A percentile compares a stretch with the other conserved stretches of the same genome.
phyloP scores from a whole-genome alignment of 331 rosid species.

The Prunus yedoensis region DNA sequence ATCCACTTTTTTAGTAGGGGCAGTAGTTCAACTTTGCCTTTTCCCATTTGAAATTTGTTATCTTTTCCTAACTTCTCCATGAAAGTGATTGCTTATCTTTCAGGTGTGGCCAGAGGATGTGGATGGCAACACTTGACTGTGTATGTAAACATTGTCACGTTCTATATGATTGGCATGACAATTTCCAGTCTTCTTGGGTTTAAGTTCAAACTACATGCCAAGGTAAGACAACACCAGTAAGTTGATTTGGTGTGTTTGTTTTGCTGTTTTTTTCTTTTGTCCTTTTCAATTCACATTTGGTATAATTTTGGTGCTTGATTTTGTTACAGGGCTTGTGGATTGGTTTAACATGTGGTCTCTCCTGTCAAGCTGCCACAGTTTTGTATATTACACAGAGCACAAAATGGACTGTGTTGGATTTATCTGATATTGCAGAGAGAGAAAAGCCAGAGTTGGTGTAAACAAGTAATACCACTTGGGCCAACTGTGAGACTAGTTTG shows the following conservation, averaged over 20 bases:
- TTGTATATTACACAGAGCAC: slow-evolving; percentile 36
- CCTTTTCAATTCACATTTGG: background rate
- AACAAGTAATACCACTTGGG: background rate
- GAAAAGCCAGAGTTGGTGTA: background rate
- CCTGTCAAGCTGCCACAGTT: slow-evolving; percentile 54
- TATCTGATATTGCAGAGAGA: slow-evolving; percentile 4
- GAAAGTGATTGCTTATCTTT: slow-evolving; percentile 29
- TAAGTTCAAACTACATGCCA: slow-evolving; percentile 44
- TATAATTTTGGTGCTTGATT: background rate
- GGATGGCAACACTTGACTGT: slow-evolving; percentile 72
- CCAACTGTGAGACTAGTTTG: background rate
- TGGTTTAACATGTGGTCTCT: slow-evolving; percentile 68
- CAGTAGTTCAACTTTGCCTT: slow-evolving; percentile 66
- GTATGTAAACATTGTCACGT: slow-evolving; percentile 55
- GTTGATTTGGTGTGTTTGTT: background rate
- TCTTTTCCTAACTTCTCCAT: too few relatives aligned
- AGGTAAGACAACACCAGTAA: slow-evolving; percentile 34
- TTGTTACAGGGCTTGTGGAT: slow-evolving; percentile 79
- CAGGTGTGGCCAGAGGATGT: slow-evolving; percentile 89
- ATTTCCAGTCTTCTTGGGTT: slow-evolving; percentile 58
- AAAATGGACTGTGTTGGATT: slow-evolving; percentile 43
- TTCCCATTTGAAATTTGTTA: slow-evolving; percentile 27
- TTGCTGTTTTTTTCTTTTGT: background rate
- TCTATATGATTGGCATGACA: slow-evolving; percentile 68
- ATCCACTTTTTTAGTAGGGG: slow-evolving; percentile 38